Evolutionary conservation across 441 rosid species (phyloP).

Genomic region (Gossypium armourianum): DNA sequence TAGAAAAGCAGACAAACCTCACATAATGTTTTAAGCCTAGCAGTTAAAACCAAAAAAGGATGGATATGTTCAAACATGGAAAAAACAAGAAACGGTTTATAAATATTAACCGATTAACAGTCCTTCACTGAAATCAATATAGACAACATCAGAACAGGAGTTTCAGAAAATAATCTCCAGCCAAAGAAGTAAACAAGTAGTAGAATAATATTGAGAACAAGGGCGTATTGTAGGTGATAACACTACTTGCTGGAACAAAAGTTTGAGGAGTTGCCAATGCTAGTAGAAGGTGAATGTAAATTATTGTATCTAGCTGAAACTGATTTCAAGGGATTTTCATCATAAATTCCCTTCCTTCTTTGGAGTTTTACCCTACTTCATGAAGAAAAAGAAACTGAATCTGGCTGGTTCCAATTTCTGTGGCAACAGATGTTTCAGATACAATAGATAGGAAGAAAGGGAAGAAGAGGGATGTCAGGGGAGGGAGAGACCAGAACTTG

Average conservation of each 20-base stretch:
- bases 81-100: background rate
- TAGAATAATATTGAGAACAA: background rate
- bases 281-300: background rate
- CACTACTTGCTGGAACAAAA: constrained; percentile 6
- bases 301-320: background rate
- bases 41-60: background rate
- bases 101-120: background rate
- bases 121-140: background rate
- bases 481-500: background rate
- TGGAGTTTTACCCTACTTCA: background rate
- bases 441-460: background rate
- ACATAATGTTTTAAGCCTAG: background rate
- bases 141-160: background rate
- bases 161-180: background rate
- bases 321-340: background rate
- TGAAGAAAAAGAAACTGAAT: background rate
- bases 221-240: background rate
- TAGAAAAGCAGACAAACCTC: background rate
- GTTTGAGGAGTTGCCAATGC: background rate
- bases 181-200: background rate
- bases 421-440: background rate
- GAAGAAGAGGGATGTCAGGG: background rate
- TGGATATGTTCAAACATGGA: background rate
- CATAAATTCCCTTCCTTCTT: background rate
- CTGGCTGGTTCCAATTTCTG: background rate